phyloP scores from a whole-genome alignment of 371 early-diverging fungal genomes.

The Amoeboaphelidium protococcarum region DNA sequence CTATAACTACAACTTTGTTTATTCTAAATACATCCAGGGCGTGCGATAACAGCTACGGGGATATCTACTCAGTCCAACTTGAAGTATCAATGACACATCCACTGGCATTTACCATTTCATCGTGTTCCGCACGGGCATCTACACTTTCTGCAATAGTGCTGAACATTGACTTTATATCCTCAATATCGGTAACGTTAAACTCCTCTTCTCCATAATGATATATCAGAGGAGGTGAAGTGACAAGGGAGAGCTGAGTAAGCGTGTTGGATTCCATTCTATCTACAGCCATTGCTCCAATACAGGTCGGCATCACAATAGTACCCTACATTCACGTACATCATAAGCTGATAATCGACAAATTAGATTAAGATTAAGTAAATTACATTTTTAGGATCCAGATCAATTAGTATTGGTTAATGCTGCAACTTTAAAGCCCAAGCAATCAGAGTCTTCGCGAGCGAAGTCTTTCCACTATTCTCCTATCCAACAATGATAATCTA shows the following conservation, averaged over 20 bases:
- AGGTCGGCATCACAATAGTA: constrained; percentile 57
- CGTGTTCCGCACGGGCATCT: constrained; percentile 27
- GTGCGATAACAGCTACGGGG: constrained; percentile 9
- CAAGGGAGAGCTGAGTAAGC: constrained; percentile 43
- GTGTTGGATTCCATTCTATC: constrained; percentile 51
- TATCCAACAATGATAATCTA: constrained; percentile 66
- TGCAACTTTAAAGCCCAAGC: constrained; percentile 56
- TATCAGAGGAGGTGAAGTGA: constrained; percentile 44
- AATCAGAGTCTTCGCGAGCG: constrained; percentile 44
- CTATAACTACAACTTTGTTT: constrained; percentile 54
- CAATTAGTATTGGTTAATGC: constrained; percentile 46
- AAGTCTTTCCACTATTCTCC: constrained; percentile 68
- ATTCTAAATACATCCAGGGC: constrained; percentile 28
- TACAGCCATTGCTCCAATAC: constrained; percentile 45
- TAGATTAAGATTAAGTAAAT: background rate
- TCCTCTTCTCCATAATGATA: constrained; percentile 69
- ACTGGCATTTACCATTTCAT: constrained; percentile 23
- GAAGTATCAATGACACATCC: constrained; percentile 27
- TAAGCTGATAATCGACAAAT: background rate
- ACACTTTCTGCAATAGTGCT: constrained; percentile 31
- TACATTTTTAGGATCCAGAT: constrained; percentile 54
- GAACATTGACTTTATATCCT: too few relatives aligned
- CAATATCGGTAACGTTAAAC: constrained; percentile 27
- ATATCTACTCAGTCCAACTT: constrained; percentile 17
- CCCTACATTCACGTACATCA: constrained; percentile 17